Percentiles rank a stretch among this genome's conserved stretches.
These are phyloP conservation scores for Rhynchospora breviuscula DNA, from an alignment of 176 grass and related monocot species.

Conservation along the genomic window DNA sequence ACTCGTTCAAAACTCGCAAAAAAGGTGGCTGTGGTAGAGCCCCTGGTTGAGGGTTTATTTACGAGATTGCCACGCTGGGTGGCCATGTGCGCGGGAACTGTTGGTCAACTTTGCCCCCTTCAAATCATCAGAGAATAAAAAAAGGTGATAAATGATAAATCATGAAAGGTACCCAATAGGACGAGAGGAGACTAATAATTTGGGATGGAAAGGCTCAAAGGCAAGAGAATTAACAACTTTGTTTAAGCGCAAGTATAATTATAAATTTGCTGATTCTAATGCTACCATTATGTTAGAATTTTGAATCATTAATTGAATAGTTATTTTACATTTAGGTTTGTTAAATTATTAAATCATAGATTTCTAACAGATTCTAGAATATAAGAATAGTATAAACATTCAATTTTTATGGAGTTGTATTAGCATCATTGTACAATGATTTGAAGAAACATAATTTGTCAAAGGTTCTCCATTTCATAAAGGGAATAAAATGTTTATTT, in stretches of 20 bases:
- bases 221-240: too few species aligned
- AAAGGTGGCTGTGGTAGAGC: neutral
- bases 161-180: neutral
- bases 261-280: too few species aligned
- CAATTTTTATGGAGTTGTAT: too few species aligned
- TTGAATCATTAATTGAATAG: neutral
- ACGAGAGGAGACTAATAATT: neutral
- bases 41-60: neutral
- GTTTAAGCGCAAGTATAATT: too few species aligned
- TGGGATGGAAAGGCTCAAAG: too few species aligned
- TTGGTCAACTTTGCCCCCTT: neutral
- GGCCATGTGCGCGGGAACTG: constrained; percentile 23
- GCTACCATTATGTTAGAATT: neutral
- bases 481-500: too few species aligned
- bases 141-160: neutral
- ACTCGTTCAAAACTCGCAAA: constrained; percentile 14
- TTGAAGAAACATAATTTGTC: too few species aligned
- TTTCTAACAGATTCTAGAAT: too few species aligned
- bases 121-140: neutral
- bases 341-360: neutral
- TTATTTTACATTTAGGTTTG: neutral
- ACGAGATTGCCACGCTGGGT: neutral
- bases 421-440: too few species aligned
- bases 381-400: too few species aligned
- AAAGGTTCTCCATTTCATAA: too few species aligned